A percentile compares a stretch with the other conserved stretches of the same genome.
These are phyloP conservation scores for Carallia brachiata DNA, from an alignment of 345 rosid genomes.

Conservation along the genomic window DNA sequence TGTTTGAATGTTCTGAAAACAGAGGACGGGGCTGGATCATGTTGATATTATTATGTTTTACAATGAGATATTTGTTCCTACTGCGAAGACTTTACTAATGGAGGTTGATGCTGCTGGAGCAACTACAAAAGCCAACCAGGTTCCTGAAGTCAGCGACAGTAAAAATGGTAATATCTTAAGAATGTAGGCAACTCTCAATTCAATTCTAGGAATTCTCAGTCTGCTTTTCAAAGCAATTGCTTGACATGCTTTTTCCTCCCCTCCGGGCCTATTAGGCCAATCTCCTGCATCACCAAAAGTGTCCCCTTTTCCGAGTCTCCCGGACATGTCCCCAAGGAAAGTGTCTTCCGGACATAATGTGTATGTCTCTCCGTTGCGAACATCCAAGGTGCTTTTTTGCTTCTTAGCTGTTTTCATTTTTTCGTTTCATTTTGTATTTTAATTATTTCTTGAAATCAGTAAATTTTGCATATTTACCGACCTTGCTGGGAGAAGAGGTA, in stretches of 20 bases:
- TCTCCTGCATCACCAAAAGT: slow-evolving; percentile 89
- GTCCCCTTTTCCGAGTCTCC: slow-evolving; percentile 78
- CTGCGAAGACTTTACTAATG: slow-evolving; percentile 74
- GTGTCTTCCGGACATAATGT: slow-evolving; percentile 85
- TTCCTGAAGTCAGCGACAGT: slow-evolving; percentile 50
- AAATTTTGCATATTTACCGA: neutral
- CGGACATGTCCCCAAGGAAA: slow-evolving; percentile 97
- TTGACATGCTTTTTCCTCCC: slow-evolving; percentile 13
- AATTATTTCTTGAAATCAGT: neutral
- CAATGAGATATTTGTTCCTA: slow-evolving; percentile 81
- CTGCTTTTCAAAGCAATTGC: slow-evolving; percentile 7
- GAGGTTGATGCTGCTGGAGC: slow-evolving; percentile 72
- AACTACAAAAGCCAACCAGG: slow-evolving; percentile 31
- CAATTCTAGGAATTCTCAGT: neutral
- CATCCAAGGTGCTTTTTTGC: slow-evolving; percentile 69
- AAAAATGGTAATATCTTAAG: slow-evolving; percentile 47
- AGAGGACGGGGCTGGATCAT: slow-evolving; percentile 83
- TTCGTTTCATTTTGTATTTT: neutral
- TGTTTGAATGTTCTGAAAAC: slow-evolving; percentile 30
- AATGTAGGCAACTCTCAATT: neutral
- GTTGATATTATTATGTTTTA: slow-evolving; percentile 87
- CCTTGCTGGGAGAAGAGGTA: neutral
- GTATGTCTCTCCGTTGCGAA: slow-evolving; percentile 89
- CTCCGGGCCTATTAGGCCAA: slow-evolving; percentile 45
- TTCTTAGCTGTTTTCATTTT: neutral